Evolutionary conservation across 176 grass and related monocot genomes (phyloP).

Genomic region (Aegilops tauschii): DNA sequence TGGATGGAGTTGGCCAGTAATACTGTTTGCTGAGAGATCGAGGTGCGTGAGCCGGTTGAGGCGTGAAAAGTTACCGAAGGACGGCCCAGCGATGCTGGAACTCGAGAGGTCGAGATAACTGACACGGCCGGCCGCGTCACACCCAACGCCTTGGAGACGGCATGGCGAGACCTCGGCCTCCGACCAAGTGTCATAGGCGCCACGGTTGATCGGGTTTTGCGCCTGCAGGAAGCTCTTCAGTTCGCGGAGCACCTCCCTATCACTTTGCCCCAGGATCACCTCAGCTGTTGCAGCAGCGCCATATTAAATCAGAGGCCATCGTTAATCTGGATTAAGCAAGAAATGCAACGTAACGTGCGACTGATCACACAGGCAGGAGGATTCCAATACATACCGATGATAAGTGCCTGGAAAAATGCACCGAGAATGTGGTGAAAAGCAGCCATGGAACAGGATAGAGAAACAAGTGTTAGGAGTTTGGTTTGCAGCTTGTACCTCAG

Average conservation of each 20-base stretch:
- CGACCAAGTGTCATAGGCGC: conserved; percentile 34
- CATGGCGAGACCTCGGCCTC: conserved; percentile 38
- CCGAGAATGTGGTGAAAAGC: too few species aligned
- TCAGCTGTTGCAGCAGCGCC: background rate
- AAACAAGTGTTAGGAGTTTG: too few species aligned
- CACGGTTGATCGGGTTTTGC: conserved; percentile 30
- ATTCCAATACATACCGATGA: too few species aligned
- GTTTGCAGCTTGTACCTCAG: too few species aligned
- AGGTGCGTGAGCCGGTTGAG: conserved; percentile 38
- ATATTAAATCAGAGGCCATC: background rate
- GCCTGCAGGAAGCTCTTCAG: conserved; percentile 49
- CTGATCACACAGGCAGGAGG: too few species aligned
- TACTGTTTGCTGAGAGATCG: conserved; percentile 38
- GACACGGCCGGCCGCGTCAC: background rate
- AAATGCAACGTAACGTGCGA: too few species aligned
- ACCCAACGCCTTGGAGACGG: conserved; percentile 40
- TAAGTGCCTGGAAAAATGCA: too few species aligned
- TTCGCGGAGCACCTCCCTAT: background rate
- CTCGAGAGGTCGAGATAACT: conserved; percentile 35
- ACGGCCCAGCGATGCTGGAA: conserved; percentile 45
- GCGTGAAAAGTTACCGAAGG: conserved; percentile 44
- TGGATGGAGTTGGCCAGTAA: background rate
- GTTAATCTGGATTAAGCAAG: background rate
- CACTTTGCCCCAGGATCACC: background rate
- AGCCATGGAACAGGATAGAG: too few species aligned